These are phyloP conservation scores for Quercus glauca DNA, from an alignment of 306 rosid species.

Conservation along the genomic window DNA sequence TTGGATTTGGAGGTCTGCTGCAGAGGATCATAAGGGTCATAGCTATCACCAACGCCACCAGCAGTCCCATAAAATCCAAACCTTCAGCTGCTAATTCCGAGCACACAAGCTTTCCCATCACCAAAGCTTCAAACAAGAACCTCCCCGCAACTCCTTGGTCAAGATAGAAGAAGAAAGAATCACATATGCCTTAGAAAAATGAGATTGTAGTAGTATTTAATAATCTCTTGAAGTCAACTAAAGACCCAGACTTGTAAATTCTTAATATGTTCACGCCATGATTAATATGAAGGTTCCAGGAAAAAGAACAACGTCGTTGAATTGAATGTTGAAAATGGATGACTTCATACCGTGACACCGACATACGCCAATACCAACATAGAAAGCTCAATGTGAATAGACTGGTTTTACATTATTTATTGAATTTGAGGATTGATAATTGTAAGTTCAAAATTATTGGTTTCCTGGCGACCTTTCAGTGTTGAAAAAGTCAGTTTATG, in stretches of 20 bases:
- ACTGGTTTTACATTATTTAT: background rate
- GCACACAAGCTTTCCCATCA: constrained; percentile 42
- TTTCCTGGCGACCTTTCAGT: no score
- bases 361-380: background rate
- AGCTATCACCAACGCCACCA: constrained; percentile 30
- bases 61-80: constrained; percentile 16
- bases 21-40: constrained; percentile 38
- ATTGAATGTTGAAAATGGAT: no score
- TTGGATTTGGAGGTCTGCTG: constrained; percentile 4
- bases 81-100: constrained; percentile 14
- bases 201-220: background rate
- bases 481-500: no score
- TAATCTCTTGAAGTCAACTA: background rate
- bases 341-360: no score
- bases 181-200: background rate
- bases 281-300: background rate
- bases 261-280: no score
- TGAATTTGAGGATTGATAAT: no score
- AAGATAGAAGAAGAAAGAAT: background rate
- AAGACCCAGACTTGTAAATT: background rate
- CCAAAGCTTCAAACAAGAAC: constrained; percentile 3
- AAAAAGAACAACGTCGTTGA: background rate
- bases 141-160: background rate
- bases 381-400: background rate
- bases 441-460: no score